Evolutionary conservation across 306 rosid genomes (phyloP).

Genomic region (Betula pendula): DNA sequence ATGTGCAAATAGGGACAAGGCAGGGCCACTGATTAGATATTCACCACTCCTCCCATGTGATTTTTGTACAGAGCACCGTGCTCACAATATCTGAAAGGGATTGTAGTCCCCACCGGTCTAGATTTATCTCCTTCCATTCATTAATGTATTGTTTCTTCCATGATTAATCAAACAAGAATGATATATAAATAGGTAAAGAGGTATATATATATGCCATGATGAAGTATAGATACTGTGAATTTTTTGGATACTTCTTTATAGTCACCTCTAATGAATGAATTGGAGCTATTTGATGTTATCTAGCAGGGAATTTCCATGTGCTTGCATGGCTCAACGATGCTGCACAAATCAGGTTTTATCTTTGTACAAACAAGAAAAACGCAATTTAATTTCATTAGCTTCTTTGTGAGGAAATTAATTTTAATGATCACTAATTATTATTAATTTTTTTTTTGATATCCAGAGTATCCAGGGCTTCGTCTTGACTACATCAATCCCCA

Average conservation of each 20-base stretch:
- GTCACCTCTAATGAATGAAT: not conserved
- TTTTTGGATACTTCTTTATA: not conserved
- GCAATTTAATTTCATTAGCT: not conserved
- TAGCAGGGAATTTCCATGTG: not conserved
- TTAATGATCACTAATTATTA: too few species aligned
- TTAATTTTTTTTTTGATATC: too few species aligned
- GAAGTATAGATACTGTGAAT: not conserved
- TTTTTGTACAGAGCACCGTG: not conserved
- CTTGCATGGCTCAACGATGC: not conserved
- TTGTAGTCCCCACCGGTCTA: not conserved
- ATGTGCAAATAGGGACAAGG: conserved; percentile 3
- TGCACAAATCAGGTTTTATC: not conserved
- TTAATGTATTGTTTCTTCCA: conserved; percentile 1
- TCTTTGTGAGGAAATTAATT: not conserved
- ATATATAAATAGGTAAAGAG: not conserved
- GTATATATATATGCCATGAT: not conserved
- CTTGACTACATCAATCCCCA: too few species aligned
- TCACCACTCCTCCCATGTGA: not conserved
- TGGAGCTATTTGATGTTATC: not conserved
- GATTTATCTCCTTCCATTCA: not conserved
- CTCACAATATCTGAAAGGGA: not conserved
- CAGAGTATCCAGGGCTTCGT: too few species aligned
- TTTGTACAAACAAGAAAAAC: not conserved
- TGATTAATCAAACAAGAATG: not conserved
- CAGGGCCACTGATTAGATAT: not conserved